Conservation (phyloP, 2,329 filamentous ascomycete genomes). For the Cytospora leucostoma region DNA sequence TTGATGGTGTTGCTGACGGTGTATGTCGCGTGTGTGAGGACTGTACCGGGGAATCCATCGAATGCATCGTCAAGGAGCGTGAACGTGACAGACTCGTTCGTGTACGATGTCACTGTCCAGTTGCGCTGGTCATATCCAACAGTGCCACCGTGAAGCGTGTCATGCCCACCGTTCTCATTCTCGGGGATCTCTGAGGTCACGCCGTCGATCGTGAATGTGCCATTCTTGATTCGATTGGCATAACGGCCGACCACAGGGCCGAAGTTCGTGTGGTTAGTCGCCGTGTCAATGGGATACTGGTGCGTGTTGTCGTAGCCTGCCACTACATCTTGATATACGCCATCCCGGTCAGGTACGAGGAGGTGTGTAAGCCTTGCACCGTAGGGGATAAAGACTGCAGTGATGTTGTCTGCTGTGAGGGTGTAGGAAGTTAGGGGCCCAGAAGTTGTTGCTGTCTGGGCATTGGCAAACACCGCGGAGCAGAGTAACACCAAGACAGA, state of each 20-base stretch:
- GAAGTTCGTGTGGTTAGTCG: conserved; percentile 20
- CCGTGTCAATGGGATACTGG: conserved; percentile 21
- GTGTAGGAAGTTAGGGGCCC: conserved; percentile 19
- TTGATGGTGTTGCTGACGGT: conserved; percentile 21
- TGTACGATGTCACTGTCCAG: conserved; percentile 21
- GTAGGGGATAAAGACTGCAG: conserved; percentile 20
- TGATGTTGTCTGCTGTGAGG: conserved; percentile 23
- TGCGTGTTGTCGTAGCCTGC: conserved; percentile 18
- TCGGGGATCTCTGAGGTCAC: conserved; percentile 17
- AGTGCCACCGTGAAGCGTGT: conserved; percentile 19
- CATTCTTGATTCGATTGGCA: conserved; percentile 23
- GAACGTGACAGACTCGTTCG: conserved; percentile 18
- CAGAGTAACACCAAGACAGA: conserved; percentile 5
- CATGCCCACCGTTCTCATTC: conserved; percentile 14
- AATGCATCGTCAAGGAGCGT: conserved; percentile 14
- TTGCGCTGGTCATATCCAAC: conserved; percentile 21
- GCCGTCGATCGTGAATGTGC: conserved; percentile 18
- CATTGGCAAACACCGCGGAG: conserved; percentile 6
- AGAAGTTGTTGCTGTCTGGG: conserved; percentile 19
- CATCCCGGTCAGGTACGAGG: conserved; percentile 19
- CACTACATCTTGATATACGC: conserved; percentile 17
- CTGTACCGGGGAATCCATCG: conserved; percentile 19
- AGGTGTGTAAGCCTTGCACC: conserved; percentile 22
- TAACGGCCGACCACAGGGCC: conserved; percentile 18
- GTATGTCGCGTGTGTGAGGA: conserved; percentile 19